Conservation (phyloP, 805 yeast genomes). For the Wickerhamomyces alni region DNA sequence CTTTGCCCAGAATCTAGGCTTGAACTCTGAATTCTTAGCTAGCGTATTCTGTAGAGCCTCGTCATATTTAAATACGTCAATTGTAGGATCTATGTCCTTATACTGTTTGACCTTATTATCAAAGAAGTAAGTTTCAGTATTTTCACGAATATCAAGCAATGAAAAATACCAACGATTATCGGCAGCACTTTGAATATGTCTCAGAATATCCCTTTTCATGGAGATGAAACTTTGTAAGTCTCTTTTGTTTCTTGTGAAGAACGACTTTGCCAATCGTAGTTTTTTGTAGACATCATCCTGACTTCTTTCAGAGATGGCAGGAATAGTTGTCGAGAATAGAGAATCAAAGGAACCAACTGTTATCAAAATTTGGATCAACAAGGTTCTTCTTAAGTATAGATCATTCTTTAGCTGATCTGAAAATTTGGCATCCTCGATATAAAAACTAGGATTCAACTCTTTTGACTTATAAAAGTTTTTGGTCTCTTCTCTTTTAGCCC, state of each 20-base stretch:
- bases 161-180: background rate
- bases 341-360: constrained; percentile 1
- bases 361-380: constrained; percentile 9
- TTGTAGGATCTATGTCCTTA: background rate
- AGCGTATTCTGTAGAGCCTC: constrained; percentile 2
- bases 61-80: constrained; percentile 1
- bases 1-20: constrained; percentile 17
- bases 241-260: background rate
- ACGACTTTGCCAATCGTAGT: background rate
- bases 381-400: constrained; percentile 10
- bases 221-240: background rate
- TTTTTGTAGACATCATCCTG: too few species aligned
- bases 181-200: background rate
- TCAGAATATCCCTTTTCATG: background rate
- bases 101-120: background rate
- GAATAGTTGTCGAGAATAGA: background rate
- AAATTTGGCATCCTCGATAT: constrained; percentile 11
- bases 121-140: constrained; percentile 5
- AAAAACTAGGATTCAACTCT: constrained; percentile 13
- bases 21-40: constrained; percentile 4
- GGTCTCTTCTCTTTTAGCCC: constrained; percentile 6
- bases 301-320: background rate
- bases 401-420: constrained; percentile 13
- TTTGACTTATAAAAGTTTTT: constrained; percentile 9
- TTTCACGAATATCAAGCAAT: background rate